phyloP scores from a whole-genome alignment of 108 stramenopile species.

The Stephanodiscus minutulus region DNA sequence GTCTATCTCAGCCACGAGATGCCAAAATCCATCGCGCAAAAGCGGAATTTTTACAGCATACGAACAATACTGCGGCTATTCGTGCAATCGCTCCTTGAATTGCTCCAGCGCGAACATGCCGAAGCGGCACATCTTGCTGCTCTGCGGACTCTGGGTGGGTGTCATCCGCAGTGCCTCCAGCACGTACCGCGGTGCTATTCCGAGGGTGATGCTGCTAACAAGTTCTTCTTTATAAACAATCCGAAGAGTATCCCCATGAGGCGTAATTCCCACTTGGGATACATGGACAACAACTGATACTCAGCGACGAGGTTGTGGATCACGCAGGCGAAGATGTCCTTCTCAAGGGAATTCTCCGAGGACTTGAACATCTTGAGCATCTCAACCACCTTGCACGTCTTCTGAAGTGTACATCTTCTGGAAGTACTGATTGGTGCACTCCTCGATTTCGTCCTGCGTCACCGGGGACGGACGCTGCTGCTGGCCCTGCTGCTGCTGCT shows the following conservation, averaged over 20 bases:
- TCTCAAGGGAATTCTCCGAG: slow-evolving; percentile 88
- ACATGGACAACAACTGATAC: slow-evolving; percentile 97
- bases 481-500: no score
- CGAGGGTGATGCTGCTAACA: slow-evolving; percentile 96
- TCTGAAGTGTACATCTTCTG: slow-evolving; percentile 97
- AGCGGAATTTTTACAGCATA: slow-evolving; percentile 98
- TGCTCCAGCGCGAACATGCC: slow-evolving; percentile 99
- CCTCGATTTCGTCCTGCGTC: slow-evolving; percentile 92
- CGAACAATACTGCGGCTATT: slow-evolving; percentile 99
- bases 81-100: slow-evolving; percentile 93
- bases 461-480: slow-evolving; percentile 33
- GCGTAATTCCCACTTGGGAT: slow-evolving; percentile 98
- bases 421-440: slow-evolving; percentile 94
- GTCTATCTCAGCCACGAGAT: slow-evolving; percentile 90
- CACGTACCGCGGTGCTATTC: slow-evolving; percentile 97
- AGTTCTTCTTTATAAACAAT: slow-evolving; percentile 96
- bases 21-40: slow-evolving; percentile 83
- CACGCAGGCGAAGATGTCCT: slow-evolving; percentile 99
- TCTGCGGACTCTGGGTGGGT: slow-evolving; percentile 70
- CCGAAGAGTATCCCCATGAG: slow-evolving; percentile 98
- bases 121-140: slow-evolving; percentile 97
- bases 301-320: slow-evolving; percentile 98
- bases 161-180: slow-evolving; percentile 96
- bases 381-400: slow-evolving; percentile 94
- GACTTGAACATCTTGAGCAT: slow-evolving; percentile 95